These are phyloP conservation scores for Pholiota microspora DNA, from an alignment of 768 basidiomycete species.

Conservation along the genomic window DNA sequence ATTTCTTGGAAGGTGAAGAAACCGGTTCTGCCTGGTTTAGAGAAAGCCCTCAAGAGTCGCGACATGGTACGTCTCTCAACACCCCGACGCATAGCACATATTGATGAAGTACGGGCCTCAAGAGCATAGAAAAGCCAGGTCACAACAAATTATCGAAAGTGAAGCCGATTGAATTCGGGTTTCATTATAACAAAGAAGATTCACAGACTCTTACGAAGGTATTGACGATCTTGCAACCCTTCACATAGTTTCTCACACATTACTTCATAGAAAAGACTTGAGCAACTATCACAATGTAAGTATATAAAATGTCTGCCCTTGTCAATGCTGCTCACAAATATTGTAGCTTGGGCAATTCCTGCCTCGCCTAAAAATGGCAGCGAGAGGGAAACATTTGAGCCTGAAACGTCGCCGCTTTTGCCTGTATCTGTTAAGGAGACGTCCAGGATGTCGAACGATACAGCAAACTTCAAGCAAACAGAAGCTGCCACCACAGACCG, in stretches of 20 bases:
- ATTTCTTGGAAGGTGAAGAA: slow-evolving; percentile 39
- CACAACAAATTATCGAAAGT: slow-evolving; percentile 18
- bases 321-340: too few relatives aligned
- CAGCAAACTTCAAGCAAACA: too few relatives aligned
- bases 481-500: too few relatives aligned
- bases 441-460: background rate
- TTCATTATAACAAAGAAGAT: slow-evolving; percentile 1
- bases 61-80: slow-evolving; percentile 46
- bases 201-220: slow-evolving; percentile 10
- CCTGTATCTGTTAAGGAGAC: background rate
- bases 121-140: slow-evolving; percentile 8
- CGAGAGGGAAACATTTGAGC: background rate
- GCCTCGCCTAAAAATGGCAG: background rate
- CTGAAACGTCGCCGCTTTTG: slow-evolving; percentile 2
- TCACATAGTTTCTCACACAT: background rate
- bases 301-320: too few relatives aligned
- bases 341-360: slow-evolving; percentile 9
- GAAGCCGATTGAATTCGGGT: slow-evolving; percentile 14
- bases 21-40: slow-evolving; percentile 34
- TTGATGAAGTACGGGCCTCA: too few relatives aligned
- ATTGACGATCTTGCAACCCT: background rate
- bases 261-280: slow-evolving; percentile 12
- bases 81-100: too few relatives aligned
- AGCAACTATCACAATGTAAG: slow-evolving; percentile 17
- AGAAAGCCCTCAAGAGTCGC: slow-evolving; percentile 39